Evolutionary conservation across 2,329 filamentous ascomycete species (phyloP).

Genomic region (Botrytis fragariae): DNA sequence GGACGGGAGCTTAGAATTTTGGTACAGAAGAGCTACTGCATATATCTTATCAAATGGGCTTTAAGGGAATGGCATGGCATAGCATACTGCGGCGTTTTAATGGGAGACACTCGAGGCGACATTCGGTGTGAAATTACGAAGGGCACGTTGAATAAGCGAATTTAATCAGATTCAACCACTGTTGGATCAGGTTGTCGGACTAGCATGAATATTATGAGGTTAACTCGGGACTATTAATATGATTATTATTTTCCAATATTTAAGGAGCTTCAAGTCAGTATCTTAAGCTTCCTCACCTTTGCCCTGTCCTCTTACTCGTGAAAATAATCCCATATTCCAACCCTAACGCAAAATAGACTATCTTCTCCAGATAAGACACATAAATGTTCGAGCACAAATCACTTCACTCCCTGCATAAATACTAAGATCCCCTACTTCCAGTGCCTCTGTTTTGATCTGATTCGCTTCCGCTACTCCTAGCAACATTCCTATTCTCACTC

Average conservation of each 20-base stretch:
- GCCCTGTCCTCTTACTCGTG: neutral
- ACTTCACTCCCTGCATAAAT: neutral
- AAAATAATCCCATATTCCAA: neutral
- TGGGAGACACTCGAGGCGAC: neutral
- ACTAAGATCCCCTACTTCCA: no score
- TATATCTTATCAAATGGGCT: neutral
- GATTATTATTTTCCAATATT: neutral
- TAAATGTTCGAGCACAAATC: neutral
- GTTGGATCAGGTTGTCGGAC: neutral
- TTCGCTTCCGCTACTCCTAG: neutral
- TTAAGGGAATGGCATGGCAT: neutral
- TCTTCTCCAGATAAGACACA: no score
- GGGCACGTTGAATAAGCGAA: constrained; percentile 2
- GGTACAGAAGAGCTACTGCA: neutral
- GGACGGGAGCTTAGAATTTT: neutral
- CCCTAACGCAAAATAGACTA: neutral
- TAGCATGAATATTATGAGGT: neutral
- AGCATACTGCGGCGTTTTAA: constrained; percentile 2
- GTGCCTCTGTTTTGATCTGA: neutral
- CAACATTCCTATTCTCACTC: no score
- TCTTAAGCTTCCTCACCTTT: neutral
- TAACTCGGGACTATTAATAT: neutral
- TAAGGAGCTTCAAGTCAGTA: neutral
- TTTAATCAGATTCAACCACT: neutral
- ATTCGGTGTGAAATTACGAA: constrained; percentile 2